Evolutionary conservation across 805 yeast species (phyloP).

Genomic region (Ogataea wickerhamii): DNA sequence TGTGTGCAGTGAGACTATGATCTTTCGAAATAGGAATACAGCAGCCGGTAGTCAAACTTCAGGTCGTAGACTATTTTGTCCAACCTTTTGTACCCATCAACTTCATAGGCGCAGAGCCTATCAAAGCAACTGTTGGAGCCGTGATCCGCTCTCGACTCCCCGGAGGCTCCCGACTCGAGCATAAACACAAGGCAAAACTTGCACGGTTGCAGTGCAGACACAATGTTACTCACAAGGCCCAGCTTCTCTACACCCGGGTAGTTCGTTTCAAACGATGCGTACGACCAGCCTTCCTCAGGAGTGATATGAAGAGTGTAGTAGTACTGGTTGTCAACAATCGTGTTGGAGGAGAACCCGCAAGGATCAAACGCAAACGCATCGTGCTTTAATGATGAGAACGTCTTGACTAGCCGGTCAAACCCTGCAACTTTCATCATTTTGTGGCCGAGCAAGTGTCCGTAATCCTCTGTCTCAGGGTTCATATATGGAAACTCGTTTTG

Average conservation of each 20-base stretch:
- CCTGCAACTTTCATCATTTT: slow-evolving; percentile 61
- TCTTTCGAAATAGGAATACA: slow-evolving; percentile 63
- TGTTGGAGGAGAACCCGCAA: slow-evolving; percentile 92
- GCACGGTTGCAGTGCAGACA: slow-evolving; percentile 67
- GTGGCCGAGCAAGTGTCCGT: slow-evolving; percentile 77
- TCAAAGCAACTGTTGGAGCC: slow-evolving; percentile 18
- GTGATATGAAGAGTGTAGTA: slow-evolving; percentile 86
- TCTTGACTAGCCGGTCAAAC: slow-evolving; percentile 49
- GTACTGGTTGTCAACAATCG: slow-evolving; percentile 58
- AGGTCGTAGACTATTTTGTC: slow-evolving; percentile 75
- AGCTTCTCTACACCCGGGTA: slow-evolving; percentile 52
- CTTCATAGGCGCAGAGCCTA: slow-evolving; percentile 30
- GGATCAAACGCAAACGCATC: slow-evolving; percentile 93
- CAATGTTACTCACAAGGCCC: slow-evolving; percentile 56
- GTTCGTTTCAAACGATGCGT: slow-evolving; percentile 93
- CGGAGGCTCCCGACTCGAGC: slow-evolving; percentile 17
- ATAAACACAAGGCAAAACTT: slow-evolving; percentile 52
- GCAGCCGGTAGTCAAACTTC: slow-evolving; percentile 61
- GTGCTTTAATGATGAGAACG: slow-evolving; percentile 35
- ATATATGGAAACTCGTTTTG: slow-evolving; percentile 35
- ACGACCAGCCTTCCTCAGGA: slow-evolving; percentile 91
- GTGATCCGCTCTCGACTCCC: not conserved
- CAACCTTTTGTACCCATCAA: slow-evolving; percentile 52
- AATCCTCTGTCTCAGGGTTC: slow-evolving; percentile 52
- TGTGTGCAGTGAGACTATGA: slow-evolving; percentile 2